Conservation (phyloP, 192 early-diverging fungal genomes). For the Thoreauomyces humboldtii region DNA sequence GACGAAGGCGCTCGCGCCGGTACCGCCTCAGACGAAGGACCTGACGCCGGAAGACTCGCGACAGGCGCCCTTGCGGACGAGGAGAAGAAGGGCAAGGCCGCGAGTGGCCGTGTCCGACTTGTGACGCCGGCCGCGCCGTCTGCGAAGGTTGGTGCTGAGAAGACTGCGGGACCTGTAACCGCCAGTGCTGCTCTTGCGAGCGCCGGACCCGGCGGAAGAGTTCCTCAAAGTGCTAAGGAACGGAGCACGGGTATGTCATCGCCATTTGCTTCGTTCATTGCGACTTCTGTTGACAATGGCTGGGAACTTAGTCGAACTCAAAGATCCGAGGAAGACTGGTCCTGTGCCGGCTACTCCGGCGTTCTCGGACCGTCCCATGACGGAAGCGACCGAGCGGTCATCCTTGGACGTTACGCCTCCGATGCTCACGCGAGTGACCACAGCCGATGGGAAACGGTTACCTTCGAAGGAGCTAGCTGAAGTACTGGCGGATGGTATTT, state of each 20-base stretch:
- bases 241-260: background rate
- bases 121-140: slow-evolving; percentile 6
- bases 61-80: slow-evolving; percentile 18
- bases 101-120: slow-evolving; percentile 21
- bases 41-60: background rate
- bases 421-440: slow-evolving; percentile 6
- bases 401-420: background rate
- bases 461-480: slow-evolving; percentile 55
- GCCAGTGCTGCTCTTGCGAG: background rate
- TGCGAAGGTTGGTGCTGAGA: too few species aligned
- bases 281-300: too few species aligned
- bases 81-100: slow-evolving; percentile 25
- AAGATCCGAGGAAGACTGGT: too few species aligned
- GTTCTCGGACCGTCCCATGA: background rate
- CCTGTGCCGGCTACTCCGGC: too few species aligned
- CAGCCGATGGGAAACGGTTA: slow-evolving; percentile 42
- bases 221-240: background rate
- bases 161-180: too few species aligned
- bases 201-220: background rate
- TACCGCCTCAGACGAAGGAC: background rate
- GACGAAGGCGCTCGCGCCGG: background rate
- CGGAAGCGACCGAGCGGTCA: background rate
- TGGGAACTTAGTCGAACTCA: too few species aligned
- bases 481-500: slow-evolving; percentile 50
- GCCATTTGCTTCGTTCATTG: too few species aligned